Conservation (phyloP, 352 stramenopile genomes). For the Hyaloperonospora arabidopsidis region DNA sequence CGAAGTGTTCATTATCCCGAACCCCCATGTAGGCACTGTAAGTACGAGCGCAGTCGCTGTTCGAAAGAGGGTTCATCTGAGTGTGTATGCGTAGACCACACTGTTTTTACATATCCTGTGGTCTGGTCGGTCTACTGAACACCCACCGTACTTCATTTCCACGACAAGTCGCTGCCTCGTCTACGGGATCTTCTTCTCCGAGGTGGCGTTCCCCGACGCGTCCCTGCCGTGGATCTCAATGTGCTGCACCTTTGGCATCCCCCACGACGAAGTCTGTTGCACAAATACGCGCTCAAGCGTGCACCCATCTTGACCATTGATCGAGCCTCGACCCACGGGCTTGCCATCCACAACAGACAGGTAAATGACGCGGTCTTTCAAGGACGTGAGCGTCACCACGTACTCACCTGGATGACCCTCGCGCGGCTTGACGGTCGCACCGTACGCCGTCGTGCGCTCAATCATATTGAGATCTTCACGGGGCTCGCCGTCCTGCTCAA, state of each 20-base stretch:
- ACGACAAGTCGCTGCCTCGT: not conserved
- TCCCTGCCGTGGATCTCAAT: constrained; percentile 84
- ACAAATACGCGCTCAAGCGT: constrained; percentile 78
- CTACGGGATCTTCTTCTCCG: constrained; percentile 84
- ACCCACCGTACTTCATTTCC: too few relatives aligned
- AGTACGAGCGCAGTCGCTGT: too few relatives aligned
- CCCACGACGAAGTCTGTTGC: constrained; percentile 78
- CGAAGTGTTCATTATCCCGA: too few relatives aligned
- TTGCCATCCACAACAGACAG: constrained; percentile 74
- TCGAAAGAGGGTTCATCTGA: too few relatives aligned
- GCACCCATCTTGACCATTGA: constrained; percentile 69
- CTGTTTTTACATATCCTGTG: too few relatives aligned
- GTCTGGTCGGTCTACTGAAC: too few relatives aligned
- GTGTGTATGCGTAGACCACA: too few relatives aligned
- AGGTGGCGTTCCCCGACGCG: constrained; percentile 46
- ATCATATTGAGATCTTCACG: constrained; percentile 84
- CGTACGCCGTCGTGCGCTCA: constrained; percentile 81
- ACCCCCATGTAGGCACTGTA: too few relatives aligned
- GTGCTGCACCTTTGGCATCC: constrained; percentile 84
- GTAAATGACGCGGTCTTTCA: constrained; percentile 76
- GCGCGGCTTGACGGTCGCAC: constrained; percentile 59
- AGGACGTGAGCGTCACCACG: constrained; percentile 68
- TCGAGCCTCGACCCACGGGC: constrained; percentile 51
- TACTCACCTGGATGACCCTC: constrained; percentile 61
- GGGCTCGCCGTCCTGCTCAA: constrained; percentile 73